Evolutionary conservation across 2,329 filamentous ascomycete species (phyloP).

Genomic region (Aspergillus carbonarius): DNA sequence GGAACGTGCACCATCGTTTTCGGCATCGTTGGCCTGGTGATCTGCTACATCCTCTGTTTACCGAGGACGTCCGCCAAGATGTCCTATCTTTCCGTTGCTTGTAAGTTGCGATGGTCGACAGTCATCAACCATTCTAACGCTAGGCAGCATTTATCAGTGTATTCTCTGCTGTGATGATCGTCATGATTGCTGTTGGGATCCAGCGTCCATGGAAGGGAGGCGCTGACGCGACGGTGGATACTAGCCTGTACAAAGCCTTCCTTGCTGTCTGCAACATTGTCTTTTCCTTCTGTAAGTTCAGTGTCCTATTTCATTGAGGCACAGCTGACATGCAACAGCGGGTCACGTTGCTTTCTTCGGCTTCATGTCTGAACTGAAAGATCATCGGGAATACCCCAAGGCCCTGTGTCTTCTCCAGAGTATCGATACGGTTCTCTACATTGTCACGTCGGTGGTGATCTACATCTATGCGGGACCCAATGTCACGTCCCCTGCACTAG

Average conservation of each 20-base stretch:
- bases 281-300: slow-evolving; percentile 59
- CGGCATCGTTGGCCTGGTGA: slow-evolving; percentile 55
- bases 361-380: slow-evolving; percentile 62
- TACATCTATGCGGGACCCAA: slow-evolving; percentile 63
- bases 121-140: not conserved
- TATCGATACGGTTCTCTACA: slow-evolving; percentile 59
- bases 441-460: slow-evolving; percentile 64
- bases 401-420: slow-evolving; percentile 60
- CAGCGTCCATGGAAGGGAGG: slow-evolving; percentile 36
- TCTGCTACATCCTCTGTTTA: slow-evolving; percentile 58
- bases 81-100: slow-evolving; percentile 59
- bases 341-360: slow-evolving; percentile 66
- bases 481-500: slow-evolving; percentile 64
- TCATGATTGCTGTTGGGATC: slow-evolving; percentile 63
- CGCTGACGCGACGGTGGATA: slow-evolving; percentile 34
- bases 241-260: slow-evolving; percentile 55
- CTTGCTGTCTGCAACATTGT: slow-evolving; percentile 64
- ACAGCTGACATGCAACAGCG: slow-evolving; percentile 49
- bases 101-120: slow-evolving; percentile 1
- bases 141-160: slow-evolving; percentile 59
- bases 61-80: slow-evolving; percentile 61
- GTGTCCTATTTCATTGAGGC: slow-evolving; percentile 30
- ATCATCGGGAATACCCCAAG: slow-evolving; percentile 59
- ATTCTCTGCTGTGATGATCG: slow-evolving; percentile 60
- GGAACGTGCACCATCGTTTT: slow-evolving; percentile 62